These are phyloP conservation scores for Botrytis byssoidea DNA, from an alignment of 2,329 filamentous ascomycete species.

Conservation along the genomic window DNA sequence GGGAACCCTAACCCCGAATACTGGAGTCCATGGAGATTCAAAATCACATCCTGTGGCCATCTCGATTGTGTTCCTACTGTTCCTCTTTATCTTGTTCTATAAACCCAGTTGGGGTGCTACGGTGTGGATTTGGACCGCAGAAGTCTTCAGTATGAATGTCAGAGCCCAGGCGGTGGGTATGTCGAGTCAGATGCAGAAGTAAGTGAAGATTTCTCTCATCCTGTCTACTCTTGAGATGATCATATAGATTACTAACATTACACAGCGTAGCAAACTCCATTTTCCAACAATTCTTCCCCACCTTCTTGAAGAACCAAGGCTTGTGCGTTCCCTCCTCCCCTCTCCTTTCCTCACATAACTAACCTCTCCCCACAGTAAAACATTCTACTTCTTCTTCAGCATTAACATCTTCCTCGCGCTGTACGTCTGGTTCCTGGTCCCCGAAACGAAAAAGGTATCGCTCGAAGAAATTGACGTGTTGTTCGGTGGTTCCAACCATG, in stretches of 20 bases:
- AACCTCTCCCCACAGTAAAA: conserved; percentile 1
- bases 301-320: conserved; percentile 14
- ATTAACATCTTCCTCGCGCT: conserved; percentile 41
- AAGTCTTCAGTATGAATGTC: conserved; percentile 69
- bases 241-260: background rate
- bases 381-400: conserved; percentile 64
- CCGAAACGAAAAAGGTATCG: conserved; percentile 65
- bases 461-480: conserved; percentile 64
- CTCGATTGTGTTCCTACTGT: conserved; percentile 64
- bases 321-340: background rate
- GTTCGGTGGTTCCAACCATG: conserved; percentile 44
- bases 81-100: conserved; percentile 65
- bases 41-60: conserved; percentile 53
- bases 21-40: conserved; percentile 35
- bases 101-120: conserved; percentile 70
- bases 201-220: background rate
- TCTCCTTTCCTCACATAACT: background rate
- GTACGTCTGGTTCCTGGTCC: conserved; percentile 62
- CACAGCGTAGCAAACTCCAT: conserved; percentile 3
- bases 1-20: conserved; percentile 54
- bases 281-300: conserved; percentile 21
- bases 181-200: conserved; percentile 39
- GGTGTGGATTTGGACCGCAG: conserved; percentile 69
- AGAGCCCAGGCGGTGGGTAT: conserved; percentile 68
- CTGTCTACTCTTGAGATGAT: background rate